Conservation (phyloP, 306 rosid species). For the Ormosia semicastrata region DNA sequence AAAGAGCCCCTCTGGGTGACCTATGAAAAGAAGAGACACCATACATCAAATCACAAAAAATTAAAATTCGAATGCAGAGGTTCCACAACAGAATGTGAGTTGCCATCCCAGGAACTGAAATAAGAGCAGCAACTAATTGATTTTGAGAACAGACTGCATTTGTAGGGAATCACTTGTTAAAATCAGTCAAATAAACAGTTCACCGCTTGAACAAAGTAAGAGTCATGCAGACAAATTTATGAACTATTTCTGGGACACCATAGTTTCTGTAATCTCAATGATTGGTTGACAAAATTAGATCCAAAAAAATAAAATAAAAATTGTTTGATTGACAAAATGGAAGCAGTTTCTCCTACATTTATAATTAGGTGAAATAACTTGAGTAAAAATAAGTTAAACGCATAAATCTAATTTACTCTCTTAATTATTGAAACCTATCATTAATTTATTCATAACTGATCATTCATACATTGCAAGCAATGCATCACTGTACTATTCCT, state of each 20-base stretch:
- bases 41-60: slow-evolving; percentile 6
- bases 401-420: not conserved
- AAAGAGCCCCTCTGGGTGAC: slow-evolving; percentile 52
- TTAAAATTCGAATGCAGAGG: not conserved
- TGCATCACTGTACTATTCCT: not conserved
- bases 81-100: not conserved
- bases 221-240: not conserved
- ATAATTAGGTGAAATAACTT: not conserved
- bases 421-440: not conserved
- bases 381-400: not conserved
- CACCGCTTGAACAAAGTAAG: not conserved
- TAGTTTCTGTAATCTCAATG: not conserved
- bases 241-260: not conserved
- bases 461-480: slow-evolving; percentile 1
- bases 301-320: too few relatives aligned
- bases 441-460: not conserved
- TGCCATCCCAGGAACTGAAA: slow-evolving; percentile 2
- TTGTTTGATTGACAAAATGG: not conserved
- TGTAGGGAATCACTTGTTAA: not conserved
- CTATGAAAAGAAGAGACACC: slow-evolving; percentile 36
- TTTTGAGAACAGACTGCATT: not conserved
- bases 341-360: not conserved
- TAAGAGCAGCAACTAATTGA: not conserved
- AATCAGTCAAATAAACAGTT: not conserved
- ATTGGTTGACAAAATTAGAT: not conserved